These are phyloP conservation scores for Ceratonia siliqua DNA, from an alignment of 306 rosid genomes.

Conservation along the genomic window DNA sequence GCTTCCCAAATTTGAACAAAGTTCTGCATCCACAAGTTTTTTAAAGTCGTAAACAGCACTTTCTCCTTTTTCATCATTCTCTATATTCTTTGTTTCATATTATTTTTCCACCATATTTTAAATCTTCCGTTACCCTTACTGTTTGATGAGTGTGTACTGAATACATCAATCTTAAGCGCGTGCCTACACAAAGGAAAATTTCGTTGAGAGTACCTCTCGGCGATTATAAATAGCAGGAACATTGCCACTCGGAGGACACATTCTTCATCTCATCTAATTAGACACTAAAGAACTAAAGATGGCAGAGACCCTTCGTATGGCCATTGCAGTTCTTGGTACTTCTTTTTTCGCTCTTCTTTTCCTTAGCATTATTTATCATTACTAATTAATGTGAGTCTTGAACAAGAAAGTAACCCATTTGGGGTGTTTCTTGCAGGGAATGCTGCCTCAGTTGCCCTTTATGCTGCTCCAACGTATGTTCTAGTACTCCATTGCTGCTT, in stretches of 20 bases:
- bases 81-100: not conserved
- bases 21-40: constrained; percentile 27
- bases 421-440: constrained; percentile 57
- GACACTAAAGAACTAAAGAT: constrained; percentile 30
- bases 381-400: constrained; percentile 11
- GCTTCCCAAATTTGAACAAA: not conserved
- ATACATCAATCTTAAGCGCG: too few species aligned
- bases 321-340: constrained; percentile 61
- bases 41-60: constrained; percentile 33
- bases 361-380: not conserved
- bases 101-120: constrained; percentile 5
- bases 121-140: not conserved
- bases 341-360: not conserved
- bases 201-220: not conserved
- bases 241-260: constrained; percentile 16
- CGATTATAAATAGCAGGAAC: constrained; percentile 30
- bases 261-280: constrained; percentile 23
- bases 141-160: too few species aligned
- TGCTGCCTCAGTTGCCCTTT: constrained; percentile 74
- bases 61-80: not conserved
- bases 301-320: constrained; percentile 52
- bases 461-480: constrained; percentile 68
- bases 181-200: too few species aligned
- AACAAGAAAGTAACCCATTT: constrained; percentile 10
- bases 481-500: not conserved